phyloP scores from a whole-genome alignment of 768 basidiomycete genomes.

The Pulveroboletus sp. region DNA sequence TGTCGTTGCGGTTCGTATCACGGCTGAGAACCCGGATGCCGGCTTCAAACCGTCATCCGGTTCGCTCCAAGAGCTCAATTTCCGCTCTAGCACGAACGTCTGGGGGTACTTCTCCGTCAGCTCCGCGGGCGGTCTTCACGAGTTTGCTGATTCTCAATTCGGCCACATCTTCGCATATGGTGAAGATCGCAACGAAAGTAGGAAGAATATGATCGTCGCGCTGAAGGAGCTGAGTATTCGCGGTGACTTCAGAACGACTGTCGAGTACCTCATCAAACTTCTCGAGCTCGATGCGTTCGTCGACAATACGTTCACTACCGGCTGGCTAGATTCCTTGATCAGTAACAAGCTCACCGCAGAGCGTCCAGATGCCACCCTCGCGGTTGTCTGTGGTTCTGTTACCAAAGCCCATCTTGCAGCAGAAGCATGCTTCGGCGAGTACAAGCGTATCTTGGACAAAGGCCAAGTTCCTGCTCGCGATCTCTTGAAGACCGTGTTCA shows the following conservation, averaged over 20 bases:
- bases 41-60: constrained; percentile 99
- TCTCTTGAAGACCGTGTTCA: constrained; percentile 93
- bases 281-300: constrained; percentile 94
- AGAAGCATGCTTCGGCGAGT: constrained; percentile 86
- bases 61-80: constrained; percentile 96
- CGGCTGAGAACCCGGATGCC: constrained; percentile 98
- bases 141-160: constrained; percentile 98
- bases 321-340: constrained; percentile 97
- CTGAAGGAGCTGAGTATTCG: constrained; percentile 98
- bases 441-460: constrained; percentile 94
- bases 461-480: constrained; percentile 96
- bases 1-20: constrained; percentile 98
- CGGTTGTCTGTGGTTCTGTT: constrained; percentile 94
- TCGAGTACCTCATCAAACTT: constrained; percentile 98
- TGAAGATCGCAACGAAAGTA: constrained; percentile 87
- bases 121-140: constrained; percentile 93
- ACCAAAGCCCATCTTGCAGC: constrained; percentile 91
- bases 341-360: constrained; percentile 97
- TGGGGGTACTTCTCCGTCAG: constrained; percentile 99
- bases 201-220: constrained; percentile 99
- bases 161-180: constrained; percentile 99
- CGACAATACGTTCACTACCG: constrained; percentile 96
- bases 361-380: constrained; percentile 86
- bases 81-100: constrained; percentile 98
- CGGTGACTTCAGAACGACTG: constrained; percentile 97